These are phyloP conservation scores for Umbelopsis vinacea DNA, from an alignment of 192 early-diverging fungal genomes.

Conservation along the genomic window DNA sequence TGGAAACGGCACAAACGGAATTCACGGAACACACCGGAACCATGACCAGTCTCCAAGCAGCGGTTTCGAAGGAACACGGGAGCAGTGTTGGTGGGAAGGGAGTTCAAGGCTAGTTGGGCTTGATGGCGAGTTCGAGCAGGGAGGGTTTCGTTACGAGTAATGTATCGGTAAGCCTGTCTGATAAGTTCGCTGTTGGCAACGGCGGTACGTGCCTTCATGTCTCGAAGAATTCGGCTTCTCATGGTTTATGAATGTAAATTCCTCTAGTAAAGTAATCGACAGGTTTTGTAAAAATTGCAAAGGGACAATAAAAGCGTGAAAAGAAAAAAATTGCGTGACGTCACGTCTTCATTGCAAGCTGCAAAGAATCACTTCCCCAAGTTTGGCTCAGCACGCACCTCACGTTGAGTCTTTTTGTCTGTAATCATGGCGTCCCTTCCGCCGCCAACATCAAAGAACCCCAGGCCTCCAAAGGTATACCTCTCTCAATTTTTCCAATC, in stretches of 20 bases:
- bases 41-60: conserved; percentile 76
- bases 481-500: too few species aligned
- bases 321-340: neutral
- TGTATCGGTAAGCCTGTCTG: conserved; percentile 75
- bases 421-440: conserved; percentile 18
- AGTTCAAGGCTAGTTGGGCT: conserved; percentile 74
- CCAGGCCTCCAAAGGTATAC: conserved; percentile 42
- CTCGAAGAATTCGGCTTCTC: conserved; percentile 63
- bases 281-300: neutral
- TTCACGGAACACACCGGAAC: conserved; percentile 74
- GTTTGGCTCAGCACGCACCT: neutral
- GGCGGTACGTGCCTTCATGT: conserved; percentile 71
- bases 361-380: too few species aligned
- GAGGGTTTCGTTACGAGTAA: conserved; percentile 77
- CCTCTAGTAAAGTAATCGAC: too few species aligned
- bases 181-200: conserved; percentile 70
- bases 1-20: conserved; percentile 78
- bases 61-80: conserved; percentile 72
- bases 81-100: conserved; percentile 65
- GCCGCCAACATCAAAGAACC: conserved; percentile 30
- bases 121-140: conserved; percentile 75
- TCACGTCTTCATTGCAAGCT: neutral
- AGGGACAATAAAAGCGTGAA: neutral
- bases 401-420: neutral
- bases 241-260: conserved; percentile 29